Evolutionary conservation across 768 basidiomycete species (phyloP).

Genomic region (Termitomyces sp.): DNA sequence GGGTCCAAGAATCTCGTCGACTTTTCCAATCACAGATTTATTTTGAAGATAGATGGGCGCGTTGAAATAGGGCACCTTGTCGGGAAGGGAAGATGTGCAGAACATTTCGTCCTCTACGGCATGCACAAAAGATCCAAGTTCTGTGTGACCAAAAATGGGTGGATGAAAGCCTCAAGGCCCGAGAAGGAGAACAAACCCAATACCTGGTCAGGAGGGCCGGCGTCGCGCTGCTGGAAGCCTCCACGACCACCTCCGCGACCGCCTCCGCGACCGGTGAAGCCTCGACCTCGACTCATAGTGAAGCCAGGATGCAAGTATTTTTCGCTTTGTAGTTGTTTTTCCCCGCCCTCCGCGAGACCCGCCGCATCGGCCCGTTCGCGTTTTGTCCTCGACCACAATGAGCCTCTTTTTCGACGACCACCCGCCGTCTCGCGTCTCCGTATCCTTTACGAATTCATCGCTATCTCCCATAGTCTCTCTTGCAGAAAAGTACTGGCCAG

Average conservation of each 20-base stretch:
- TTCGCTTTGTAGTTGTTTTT: constrained; percentile 13
- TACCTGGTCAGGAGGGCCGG: constrained; percentile 76
- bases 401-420: constrained; percentile 23
- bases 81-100: constrained; percentile 75
- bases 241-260: constrained; percentile 66
- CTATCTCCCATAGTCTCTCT: constrained; percentile 22
- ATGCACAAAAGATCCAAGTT: constrained; percentile 90
- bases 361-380: constrained; percentile 1
- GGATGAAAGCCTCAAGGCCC: background rate
- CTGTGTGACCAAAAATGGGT: constrained; percentile 33
- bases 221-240: constrained; percentile 65
- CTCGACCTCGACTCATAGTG: constrained; percentile 27
- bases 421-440: constrained; percentile 18
- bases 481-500: constrained; percentile 26
- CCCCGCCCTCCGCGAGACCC: background rate
- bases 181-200: constrained; percentile 44
- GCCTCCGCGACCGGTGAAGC: constrained; percentile 47
- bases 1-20: constrained; percentile 99
- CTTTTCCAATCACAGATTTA: constrained; percentile 93
- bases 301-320: constrained; percentile 1
- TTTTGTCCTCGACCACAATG: constrained; percentile 15
- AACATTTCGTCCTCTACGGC: constrained; percentile 99
- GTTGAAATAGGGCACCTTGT: constrained; percentile 99
- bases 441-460: constrained; percentile 16
- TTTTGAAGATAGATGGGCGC: constrained; percentile 97